Evolutionary conservation across 1,284 basidiomycete species (phyloP).

Genomic region (Thecaphora frezii): DNA sequence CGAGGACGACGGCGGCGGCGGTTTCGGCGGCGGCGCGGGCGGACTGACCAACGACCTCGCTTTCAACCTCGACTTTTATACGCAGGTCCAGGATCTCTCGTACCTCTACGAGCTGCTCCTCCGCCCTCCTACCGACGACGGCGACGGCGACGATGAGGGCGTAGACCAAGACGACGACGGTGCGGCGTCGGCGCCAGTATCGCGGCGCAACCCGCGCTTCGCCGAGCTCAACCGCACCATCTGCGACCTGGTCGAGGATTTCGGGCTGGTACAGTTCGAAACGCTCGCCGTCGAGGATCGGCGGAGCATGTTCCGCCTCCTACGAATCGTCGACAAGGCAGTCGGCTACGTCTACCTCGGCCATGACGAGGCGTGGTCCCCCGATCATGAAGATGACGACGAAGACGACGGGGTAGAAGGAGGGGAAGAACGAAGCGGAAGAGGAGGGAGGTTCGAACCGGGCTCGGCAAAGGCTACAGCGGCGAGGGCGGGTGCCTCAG

Average conservation of each 20-base stretch:
- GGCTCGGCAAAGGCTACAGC: conserved; percentile 23
- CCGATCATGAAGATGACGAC: conserved; percentile 18
- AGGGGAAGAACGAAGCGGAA: conserved; percentile 3
- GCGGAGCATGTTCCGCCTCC: conserved; percentile 50
- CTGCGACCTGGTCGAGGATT: conserved; percentile 89
- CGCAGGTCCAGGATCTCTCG: conserved; percentile 92
- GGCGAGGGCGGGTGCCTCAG: conserved; percentile 31
- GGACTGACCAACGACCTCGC: conserved; percentile 61
- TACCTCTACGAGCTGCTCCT: conserved; percentile 78
- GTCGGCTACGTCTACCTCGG: conserved; percentile 51
- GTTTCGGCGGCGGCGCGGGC: conserved; percentile 5
- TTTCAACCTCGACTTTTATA: conserved; percentile 97
- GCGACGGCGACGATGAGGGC: not conserved
- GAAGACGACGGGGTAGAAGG: conserved; percentile 11
- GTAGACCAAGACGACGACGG: too few species aligned
- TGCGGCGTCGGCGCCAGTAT: too few species aligned
- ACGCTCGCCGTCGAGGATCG: conserved; percentile 71
- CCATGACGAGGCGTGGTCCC: not conserved
- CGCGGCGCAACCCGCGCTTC: conserved; percentile 34
- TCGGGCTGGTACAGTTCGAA: conserved; percentile 91
- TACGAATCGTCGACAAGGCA: conserved; percentile 53
- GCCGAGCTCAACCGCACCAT: conserved; percentile 77
- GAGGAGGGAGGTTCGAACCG: conserved; percentile 14
- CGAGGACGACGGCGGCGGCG: conserved; percentile 9
- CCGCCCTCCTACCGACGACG: conserved; percentile 5